Conservation (phyloP, 441 rosid genomes). For the Biscutella laevigata region DNA sequence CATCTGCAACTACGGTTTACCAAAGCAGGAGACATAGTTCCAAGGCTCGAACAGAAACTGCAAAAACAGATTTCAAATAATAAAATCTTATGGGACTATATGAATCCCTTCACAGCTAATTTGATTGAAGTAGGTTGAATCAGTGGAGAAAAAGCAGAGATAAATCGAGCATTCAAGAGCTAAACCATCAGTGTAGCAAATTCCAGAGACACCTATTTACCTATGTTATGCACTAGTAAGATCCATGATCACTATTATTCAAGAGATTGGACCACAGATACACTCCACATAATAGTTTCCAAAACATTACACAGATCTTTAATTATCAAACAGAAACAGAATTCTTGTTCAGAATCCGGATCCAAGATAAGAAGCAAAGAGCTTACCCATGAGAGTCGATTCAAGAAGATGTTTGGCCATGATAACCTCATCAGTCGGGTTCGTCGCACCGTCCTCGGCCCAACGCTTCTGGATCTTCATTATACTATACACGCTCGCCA, state of each 20-base stretch:
- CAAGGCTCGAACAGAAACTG: neutral
- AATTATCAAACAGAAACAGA: neutral
- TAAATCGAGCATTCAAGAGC: neutral
- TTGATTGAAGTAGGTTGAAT: neutral
- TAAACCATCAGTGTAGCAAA: constrained; percentile 6
- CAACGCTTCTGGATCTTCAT: constrained; percentile 46
- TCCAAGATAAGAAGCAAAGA: neutral
- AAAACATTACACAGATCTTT: constrained; percentile 1
- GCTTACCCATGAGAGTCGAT: constrained; percentile 59
- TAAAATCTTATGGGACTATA: neutral
- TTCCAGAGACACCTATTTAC: neutral
- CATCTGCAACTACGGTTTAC: constrained; percentile 6
- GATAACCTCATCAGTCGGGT: constrained; percentile 59
- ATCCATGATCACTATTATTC: constrained; percentile 14
- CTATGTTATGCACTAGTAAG: neutral
- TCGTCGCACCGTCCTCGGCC: constrained; percentile 42
- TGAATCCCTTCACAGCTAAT: neutral
- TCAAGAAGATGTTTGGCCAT: constrained; percentile 52
- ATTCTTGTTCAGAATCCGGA: neutral
- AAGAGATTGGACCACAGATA: constrained; percentile 2
- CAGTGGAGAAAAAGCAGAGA: neutral
- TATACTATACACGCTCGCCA: constrained; percentile 42
- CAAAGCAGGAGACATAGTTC: neutral
- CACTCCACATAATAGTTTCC: too few species aligned
- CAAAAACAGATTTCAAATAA: neutral